These are phyloP conservation scores for Boletus sp. DNA, from an alignment of 768 basidiomycete genomes.

Conservation along the genomic window DNA sequence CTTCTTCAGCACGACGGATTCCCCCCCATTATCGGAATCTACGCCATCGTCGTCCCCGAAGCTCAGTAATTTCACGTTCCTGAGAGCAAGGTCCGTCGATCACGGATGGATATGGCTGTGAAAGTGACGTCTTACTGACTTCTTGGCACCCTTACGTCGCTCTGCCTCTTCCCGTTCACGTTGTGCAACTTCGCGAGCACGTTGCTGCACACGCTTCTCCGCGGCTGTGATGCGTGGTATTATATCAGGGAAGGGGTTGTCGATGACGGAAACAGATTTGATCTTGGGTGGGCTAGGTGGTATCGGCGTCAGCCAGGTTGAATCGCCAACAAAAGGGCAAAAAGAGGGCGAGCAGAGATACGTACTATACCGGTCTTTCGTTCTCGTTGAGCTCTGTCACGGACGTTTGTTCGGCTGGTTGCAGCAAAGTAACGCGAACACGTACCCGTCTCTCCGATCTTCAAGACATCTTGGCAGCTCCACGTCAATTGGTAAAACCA, in stretches of 20 bases:
- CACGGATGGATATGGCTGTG: background rate
- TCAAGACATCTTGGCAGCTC: slow-evolving; percentile 66
- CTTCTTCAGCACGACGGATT: slow-evolving; percentile 58
- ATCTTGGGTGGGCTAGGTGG: slow-evolving; percentile 84
- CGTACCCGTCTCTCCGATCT: slow-evolving; percentile 87
- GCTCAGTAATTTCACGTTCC: slow-evolving; percentile 86
- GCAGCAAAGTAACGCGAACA: background rate
- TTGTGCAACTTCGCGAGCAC: slow-evolving; percentile 72
- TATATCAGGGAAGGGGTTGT: slow-evolving; percentile 95
- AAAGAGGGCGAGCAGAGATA: slow-evolving; percentile 6
- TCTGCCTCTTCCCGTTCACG: slow-evolving; percentile 75
- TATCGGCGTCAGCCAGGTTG: background rate
- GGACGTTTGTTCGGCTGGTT: background rate
- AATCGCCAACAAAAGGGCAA: background rate
- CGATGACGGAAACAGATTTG: slow-evolving; percentile 75
- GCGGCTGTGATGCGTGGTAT: slow-evolving; percentile 94
- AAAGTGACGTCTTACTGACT: slow-evolving; percentile 47
- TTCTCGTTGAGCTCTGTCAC: slow-evolving; percentile 64
- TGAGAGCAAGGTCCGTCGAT: slow-evolving; percentile 28
- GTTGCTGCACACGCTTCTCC: slow-evolving; percentile 81
- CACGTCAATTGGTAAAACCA: background rate
- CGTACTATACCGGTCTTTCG: slow-evolving; percentile 79
- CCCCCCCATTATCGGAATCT: slow-evolving; percentile 56
- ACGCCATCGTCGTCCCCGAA: slow-evolving; percentile 75
- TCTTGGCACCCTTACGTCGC: slow-evolving; percentile 77